Percentiles rank a stretch among this genome's conserved stretches.
These are phyloP conservation scores for Beauveria asiatica DNA, from an alignment of 2,329 filamentous ascomycete genomes.

Conservation along the genomic window DNA sequence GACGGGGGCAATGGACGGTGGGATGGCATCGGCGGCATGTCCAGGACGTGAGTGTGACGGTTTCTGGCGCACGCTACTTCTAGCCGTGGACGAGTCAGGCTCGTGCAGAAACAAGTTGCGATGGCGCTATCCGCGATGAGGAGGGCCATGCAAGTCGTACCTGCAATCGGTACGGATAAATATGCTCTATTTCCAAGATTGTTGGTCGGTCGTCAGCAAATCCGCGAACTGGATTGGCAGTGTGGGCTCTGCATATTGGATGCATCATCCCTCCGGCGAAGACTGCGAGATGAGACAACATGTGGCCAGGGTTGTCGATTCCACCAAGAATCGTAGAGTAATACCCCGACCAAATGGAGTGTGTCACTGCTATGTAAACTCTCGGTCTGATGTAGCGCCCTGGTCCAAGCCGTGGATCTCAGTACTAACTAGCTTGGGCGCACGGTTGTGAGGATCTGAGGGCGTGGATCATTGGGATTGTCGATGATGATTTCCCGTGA, in stretches of 20 bases:
- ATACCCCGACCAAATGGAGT: not conserved
- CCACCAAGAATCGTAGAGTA: not conserved
- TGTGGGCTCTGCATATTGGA: not conserved
- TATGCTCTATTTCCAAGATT: not conserved
- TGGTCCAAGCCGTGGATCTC: not conserved
- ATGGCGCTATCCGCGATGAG: not conserved
- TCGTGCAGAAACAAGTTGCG: not conserved
- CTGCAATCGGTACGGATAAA: not conserved
- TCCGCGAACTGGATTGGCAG: not conserved
- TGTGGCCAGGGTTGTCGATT: not conserved
- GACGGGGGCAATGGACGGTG: not conserved
- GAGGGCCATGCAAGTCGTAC: not conserved
- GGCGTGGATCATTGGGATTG: not conserved
- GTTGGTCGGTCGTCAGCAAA: conserved; percentile 5
- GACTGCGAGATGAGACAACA: conserved; percentile 2
- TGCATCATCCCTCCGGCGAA: not conserved
- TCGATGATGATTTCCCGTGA: not conserved
- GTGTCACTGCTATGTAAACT: not conserved
- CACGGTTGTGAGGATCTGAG: not conserved
- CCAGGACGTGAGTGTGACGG: not conserved
- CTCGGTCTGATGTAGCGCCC: not conserved
- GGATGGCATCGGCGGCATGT: not conserved
- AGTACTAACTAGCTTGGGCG: not conserved
- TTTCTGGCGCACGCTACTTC: not conserved
- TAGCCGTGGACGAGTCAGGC: conserved; percentile 3